Conservation (phyloP, 495 filamentous ascomycete genomes). For the Podospora bellae-mahoneyi region DNA sequence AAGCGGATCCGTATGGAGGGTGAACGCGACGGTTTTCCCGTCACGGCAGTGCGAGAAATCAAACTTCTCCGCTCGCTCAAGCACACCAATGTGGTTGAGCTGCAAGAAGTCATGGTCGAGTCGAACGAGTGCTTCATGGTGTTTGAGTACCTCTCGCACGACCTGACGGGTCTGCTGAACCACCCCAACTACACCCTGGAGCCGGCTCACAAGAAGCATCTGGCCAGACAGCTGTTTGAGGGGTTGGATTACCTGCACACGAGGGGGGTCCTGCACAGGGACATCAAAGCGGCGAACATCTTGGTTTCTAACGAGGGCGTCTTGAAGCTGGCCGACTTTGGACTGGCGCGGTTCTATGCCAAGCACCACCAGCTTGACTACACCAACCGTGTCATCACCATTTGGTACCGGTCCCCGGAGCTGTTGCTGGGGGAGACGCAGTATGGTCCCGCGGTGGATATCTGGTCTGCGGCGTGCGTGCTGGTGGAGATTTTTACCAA, state of each 20-base stretch:
- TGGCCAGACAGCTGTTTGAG: constrained; percentile 90
- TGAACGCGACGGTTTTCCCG: constrained; percentile 94
- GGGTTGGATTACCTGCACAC: constrained; percentile 93
- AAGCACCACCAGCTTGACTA: constrained; percentile 93
- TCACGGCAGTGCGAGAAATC: constrained; percentile 95
- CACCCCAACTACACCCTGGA: constrained; percentile 91
- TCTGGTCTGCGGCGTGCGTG: constrained; percentile 97
- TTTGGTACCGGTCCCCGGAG: constrained; percentile 95
- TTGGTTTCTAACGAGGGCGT: constrained; percentile 83
- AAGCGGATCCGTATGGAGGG: constrained; percentile 90
- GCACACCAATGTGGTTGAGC: constrained; percentile 82
- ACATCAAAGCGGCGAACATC: constrained; percentile 95
- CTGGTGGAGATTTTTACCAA: constrained; percentile 95
- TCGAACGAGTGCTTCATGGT: constrained; percentile 99
- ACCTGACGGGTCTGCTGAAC: constrained; percentile 69
- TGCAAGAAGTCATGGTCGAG: constrained; percentile 97
- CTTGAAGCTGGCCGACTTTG: constrained; percentile 94
- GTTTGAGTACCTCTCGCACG: constrained; percentile 97
- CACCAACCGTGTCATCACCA: constrained; percentile 97
- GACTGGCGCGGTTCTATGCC: constrained; percentile 92
- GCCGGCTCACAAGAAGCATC: constrained; percentile 83
- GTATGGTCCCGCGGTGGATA: constrained; percentile 92
- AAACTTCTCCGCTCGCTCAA: constrained; percentile 93
- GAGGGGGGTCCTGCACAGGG: constrained; percentile 88
- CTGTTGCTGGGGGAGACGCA: constrained; percentile 90